These are phyloP conservation scores for Calcarisporium arbuscula DNA, from an alignment of 2,329 filamentous ascomycete species.

Conservation along the genomic window DNA sequence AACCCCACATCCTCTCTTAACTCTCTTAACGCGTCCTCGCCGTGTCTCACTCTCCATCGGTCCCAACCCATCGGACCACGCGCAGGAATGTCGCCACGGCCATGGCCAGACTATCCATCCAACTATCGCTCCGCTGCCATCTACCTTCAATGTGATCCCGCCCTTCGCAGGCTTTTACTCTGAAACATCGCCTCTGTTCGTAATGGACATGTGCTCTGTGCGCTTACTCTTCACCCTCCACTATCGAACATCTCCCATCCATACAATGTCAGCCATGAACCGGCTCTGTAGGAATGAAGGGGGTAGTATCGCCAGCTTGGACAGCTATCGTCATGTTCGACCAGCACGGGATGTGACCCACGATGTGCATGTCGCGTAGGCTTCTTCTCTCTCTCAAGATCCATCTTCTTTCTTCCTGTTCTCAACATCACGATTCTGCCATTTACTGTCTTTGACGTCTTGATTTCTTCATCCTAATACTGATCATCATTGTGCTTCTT, in stretches of 20 bases:
- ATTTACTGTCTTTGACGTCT: conserved; percentile 2
- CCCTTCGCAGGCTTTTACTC: conserved; percentile 1
- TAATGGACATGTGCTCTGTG: conserved; percentile 15
- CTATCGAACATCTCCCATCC: conserved; percentile 12
- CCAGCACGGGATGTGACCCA: conserved; percentile 16
- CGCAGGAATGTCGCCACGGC: conserved; percentile 19
- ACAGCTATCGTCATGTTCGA: no score
- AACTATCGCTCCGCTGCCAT: conserved; percentile 8
- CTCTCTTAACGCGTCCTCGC: no score
- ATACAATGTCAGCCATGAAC: conserved; percentile 17
- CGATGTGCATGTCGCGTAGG: conserved; percentile 10
- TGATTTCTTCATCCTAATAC: neutral
- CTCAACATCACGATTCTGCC: no score
- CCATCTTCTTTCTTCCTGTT: conserved; percentile 10
- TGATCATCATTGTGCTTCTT: conserved; percentile 2
- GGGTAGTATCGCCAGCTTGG: conserved; percentile 9
- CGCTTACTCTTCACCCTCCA: conserved; percentile 5
- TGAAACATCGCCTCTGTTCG: conserved; percentile 27
- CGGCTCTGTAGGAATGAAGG: conserved; percentile 31
- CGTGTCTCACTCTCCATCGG: conserved; percentile 13
- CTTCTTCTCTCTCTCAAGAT: conserved; percentile 9
- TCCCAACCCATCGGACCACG: conserved; percentile 9
- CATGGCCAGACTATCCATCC: conserved; percentile 4
- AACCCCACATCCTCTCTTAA: no score
- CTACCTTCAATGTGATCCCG: conserved; percentile 3